Percentiles rank a stretch among this genome's conserved stretches.
phyloP scores from a whole-genome alignment of 2,329 filamentous ascomycete genomes.

The Stemphylium lycopersici region DNA sequence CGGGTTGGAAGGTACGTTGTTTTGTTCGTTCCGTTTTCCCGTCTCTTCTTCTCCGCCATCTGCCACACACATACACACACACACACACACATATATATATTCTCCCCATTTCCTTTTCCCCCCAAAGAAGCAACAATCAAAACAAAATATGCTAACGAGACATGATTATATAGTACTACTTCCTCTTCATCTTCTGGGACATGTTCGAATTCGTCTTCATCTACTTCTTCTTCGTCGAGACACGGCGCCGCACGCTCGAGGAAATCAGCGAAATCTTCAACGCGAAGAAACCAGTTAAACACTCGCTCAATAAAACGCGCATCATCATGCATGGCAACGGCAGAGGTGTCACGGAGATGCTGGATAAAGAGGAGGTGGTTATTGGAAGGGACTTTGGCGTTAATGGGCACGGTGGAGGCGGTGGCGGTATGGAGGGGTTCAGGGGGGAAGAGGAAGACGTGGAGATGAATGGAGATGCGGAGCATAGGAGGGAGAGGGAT shows the following conservation, averaged over 20 bases:
- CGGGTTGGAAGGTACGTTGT: constrained; percentile 45
- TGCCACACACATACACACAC: too few species aligned
- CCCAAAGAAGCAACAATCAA: too few species aligned
- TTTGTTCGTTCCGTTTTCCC: neutral
- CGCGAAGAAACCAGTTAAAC: constrained; percentile 49
- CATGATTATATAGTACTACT: constrained; percentile 39
- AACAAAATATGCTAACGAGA: neutral
- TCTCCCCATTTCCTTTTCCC: too few species aligned
- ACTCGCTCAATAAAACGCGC: constrained; percentile 36
- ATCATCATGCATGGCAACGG: constrained; percentile 40
- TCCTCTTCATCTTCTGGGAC: constrained; percentile 52
- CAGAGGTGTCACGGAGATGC: constrained; percentile 38
- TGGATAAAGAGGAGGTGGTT: constrained; percentile 35
- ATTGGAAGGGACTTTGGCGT: constrained; percentile 9
- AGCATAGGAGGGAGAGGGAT: constrained; percentile 12
- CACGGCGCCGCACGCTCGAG: constrained; percentile 52
- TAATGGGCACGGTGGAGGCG: neutral
- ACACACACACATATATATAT: too few species aligned
- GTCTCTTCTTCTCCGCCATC: too few species aligned
- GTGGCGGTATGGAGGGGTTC: neutral
- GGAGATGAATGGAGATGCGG: neutral
- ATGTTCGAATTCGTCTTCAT: constrained; percentile 50
- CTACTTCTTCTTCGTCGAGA: constrained; percentile 48
- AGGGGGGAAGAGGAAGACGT: neutral
- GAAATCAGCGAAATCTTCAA: constrained; percentile 55